Evolutionary conservation across 768 basidiomycete genomes (phyloP).

Genomic region (Cubamyces sp.): DNA sequence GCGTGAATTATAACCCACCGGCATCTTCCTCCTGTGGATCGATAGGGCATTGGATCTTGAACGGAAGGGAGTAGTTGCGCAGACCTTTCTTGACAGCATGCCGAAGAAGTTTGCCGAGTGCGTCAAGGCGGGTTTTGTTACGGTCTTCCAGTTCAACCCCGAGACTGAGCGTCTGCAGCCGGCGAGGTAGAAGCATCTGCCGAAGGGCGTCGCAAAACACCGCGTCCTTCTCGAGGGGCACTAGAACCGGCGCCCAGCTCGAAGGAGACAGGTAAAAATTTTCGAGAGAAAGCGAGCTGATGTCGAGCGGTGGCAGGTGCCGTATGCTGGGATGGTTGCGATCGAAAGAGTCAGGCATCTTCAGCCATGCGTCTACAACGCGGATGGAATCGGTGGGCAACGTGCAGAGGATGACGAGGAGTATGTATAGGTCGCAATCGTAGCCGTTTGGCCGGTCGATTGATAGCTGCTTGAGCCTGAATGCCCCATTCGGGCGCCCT

Average conservation of each 20-base stretch:
- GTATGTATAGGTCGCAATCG: too few species aligned
- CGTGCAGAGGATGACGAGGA: too few species aligned
- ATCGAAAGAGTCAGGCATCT: too few species aligned
- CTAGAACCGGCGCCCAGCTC: not conserved
- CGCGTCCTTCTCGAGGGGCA: not conserved
- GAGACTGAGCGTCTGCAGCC: not conserved
- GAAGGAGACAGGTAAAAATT: too few species aligned
- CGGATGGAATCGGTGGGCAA: too few species aligned
- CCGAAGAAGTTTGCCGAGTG: not conserved
- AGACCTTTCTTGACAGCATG: not conserved
- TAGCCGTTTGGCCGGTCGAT: too few species aligned
- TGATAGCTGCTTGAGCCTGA: too few species aligned
- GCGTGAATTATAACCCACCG: not conserved
- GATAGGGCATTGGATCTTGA: not conserved
- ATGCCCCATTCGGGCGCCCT: too few species aligned
- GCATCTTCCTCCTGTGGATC: not conserved
- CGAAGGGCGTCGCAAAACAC: not conserved
- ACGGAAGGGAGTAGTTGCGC: not conserved
- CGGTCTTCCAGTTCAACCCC: not conserved
- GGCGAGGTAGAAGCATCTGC: not conserved
- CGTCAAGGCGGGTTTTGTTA: not conserved
- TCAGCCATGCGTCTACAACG: too few species aligned
- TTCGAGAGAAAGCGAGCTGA: not conserved
- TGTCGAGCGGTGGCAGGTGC: not conserved
- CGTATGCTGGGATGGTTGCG: too few species aligned